Base-by-base conservation (phyloP, 2,329 filamentous ascomycete species). In the Drechslerella stenobrocha region DNA sequence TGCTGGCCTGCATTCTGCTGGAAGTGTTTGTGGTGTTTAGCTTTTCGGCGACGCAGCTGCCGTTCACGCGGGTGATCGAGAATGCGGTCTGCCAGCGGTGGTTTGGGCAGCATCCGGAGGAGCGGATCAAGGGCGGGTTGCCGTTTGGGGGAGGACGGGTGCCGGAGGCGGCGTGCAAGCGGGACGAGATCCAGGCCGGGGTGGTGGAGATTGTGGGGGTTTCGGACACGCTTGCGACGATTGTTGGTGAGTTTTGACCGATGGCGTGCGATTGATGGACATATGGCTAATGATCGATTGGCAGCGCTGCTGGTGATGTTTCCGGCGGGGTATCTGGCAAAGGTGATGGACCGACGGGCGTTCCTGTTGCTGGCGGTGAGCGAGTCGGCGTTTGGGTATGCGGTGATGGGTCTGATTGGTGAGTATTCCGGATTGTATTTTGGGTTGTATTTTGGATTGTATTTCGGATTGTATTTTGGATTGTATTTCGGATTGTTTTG, bases 191-290 rank as follows among this genome's bases (percentile, higher is more conserved):
- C n/a, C 63, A 67, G 20, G 55, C 63, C 2, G 55, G 50, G 4
- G 63, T 67, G 5, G 63, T 67, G 35, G 63, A 67, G 55, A 67
- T 67, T 55, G 24, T 67, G 48, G 63, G 63, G n/a, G 55, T 67
- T 3, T 53, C 55, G 34, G 55, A 67, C 51, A 60, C 55, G 18
- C 28, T 67, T 30, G 55, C 55, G 11, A 67, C 63, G 18, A 30
- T 67, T 51, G 55, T 67, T 34, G 51, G 63, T 67, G n/a, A n/a
- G n/a, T n/a, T n/a, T n/a, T n/a, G n/a, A n/a, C n/a, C n/a, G n/a
- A n/a, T n/a, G n/a, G n/a, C n/a, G n/a, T n/a, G n/a, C n/a, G n/a
- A n/a, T n/a, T n/a, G n/a, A n/a, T n/a, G n/a, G n/a, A n/a, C n/a
- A n/a, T n/a, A n/a, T n/a, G n/a, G n/a, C n/a, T n/a, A n/a, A n/a